These are phyloP conservation scores for Puya raimondii DNA, from an alignment of 176 grass and related monocot species.

Conservation along the genomic window DNA sequence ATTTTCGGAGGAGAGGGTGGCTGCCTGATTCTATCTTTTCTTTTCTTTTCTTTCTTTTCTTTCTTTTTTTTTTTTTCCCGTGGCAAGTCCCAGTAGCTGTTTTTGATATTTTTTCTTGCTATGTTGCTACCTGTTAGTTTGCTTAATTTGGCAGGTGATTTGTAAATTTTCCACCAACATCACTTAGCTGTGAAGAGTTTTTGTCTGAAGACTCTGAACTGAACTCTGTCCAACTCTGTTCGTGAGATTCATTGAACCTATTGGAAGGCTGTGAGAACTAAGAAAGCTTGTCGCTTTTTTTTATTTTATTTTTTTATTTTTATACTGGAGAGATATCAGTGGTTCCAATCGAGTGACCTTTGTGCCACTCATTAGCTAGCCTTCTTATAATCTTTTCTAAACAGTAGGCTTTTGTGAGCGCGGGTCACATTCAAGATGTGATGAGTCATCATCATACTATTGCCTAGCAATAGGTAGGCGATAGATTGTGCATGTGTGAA, in stretches of 20 bases:
- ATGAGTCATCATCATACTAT: no score
- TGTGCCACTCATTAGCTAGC: no score
- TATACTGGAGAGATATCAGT: background rate
- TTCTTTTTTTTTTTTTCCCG: background rate
- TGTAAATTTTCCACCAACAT: conserved; percentile 35
- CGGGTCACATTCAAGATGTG: no score
- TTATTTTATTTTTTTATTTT: background rate
- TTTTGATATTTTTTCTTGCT: conserved; percentile 18
- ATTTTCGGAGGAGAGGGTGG: conserved; percentile 59
- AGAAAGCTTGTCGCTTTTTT: background rate
- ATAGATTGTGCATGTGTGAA: no score
- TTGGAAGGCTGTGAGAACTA: background rate
- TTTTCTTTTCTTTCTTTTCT: no score
- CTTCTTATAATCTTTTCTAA: no score
- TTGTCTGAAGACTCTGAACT: conserved; percentile 2
- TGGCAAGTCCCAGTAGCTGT: background rate
- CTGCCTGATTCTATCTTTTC: conserved; percentile 37
- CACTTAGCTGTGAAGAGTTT: background rate
- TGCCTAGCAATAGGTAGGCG: no score
- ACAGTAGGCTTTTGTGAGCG: no score
- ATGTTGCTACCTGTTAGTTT: conserved; percentile 18
- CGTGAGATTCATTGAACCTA: background rate
- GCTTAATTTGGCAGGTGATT: conserved; percentile 30
- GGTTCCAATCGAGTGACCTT: no score
- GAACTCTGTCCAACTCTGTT: background rate